Base-by-base conservation (phyloP, 306 rosid genomes). In the Sicyos baderoa region DNA sequence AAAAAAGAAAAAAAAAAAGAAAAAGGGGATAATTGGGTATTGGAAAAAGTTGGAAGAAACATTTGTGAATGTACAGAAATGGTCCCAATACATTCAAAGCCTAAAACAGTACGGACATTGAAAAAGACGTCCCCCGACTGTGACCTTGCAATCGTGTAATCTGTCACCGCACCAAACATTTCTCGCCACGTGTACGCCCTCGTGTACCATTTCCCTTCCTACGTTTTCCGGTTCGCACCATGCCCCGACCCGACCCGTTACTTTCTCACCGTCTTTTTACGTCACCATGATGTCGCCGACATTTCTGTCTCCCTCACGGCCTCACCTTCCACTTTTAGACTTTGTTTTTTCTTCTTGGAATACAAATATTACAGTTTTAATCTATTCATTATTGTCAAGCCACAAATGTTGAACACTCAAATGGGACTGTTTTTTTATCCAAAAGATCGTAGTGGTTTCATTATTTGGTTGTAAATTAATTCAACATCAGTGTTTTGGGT, bases 21-120 rank as follows among this genome's bases (percentile, higher is more conserved):
- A 5, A 6, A 4, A 45, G 3, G 6, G 6, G 14, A 42, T 5
- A 18, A 18, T 4, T 5, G n/a, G n/a, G n/a, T 1, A 44, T 2
- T 65, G 70, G 10, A 44, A 13, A 65, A 44, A 19, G 35, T 19
- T 42, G 50, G 45, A 40, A 40, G 25, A 61, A 25, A 61, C 68
- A 37, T 61, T 35, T 29, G 0, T 61, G 50, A 61, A 61, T 61
- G n/a, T 16, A 61, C 32, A 42, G 52, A 63, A 19, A 18, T 11
- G 32, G 69, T 11, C 69, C 69, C 52, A 40, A 63, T 63, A 40
- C 69, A 63, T 63, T 63, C 69, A 62, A 40, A 40, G 10, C 69
- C 49, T n/a, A 64, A 64, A 65, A 65, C 70, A 45, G 71, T 66
- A 66, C 71, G 71, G 71, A 66, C 7, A 10, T 18, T 19, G 70